Percentiles rank a stretch among this genome's conserved stretches.
phyloP scores from a whole-genome alignment of 768 basidiomycete species.

The Collybiopsis confluens region DNA sequence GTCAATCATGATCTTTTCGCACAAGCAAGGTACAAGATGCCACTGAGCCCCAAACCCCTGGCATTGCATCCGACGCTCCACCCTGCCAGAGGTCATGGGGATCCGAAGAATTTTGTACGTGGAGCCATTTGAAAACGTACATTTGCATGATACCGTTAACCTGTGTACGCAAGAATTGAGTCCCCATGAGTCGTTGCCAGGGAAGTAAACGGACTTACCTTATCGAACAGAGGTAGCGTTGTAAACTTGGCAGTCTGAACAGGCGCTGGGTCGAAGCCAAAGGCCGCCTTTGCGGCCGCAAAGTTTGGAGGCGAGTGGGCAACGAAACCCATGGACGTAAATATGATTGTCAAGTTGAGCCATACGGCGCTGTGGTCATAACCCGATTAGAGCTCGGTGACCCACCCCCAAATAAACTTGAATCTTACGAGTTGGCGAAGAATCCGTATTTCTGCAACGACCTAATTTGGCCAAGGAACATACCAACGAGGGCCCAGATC shows the following conservation, averaged over 20 bases:
- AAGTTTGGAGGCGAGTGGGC: slow-evolving; percentile 55
- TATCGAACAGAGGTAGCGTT: slow-evolving; percentile 30
- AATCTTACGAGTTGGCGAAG: slow-evolving; percentile 38
- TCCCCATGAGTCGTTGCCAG: too few species aligned
- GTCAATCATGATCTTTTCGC: background rate
- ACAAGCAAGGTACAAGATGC: too few species aligned
- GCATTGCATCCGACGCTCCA: too few species aligned
- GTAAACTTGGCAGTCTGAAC: slow-evolving; percentile 36
- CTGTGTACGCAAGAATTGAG: slow-evolving; percentile 30
- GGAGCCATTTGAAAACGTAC: too few species aligned
- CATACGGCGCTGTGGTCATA: slow-evolving; percentile 23
- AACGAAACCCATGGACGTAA: slow-evolving; percentile 58
- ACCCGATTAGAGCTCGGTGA: slow-evolving; percentile 19
- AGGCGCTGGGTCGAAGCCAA: slow-evolving; percentile 26
- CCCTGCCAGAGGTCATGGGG: background rate
- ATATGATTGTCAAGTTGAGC: slow-evolving; percentile 52
- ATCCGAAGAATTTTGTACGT: slow-evolving; percentile 18
- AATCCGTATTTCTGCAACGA: slow-evolving; percentile 48
- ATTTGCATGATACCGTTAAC: slow-evolving; percentile 66
- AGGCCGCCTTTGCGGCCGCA: slow-evolving; percentile 31
- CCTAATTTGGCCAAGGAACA: slow-evolving; percentile 55
- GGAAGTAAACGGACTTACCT: slow-evolving; percentile 21
- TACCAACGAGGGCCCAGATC: slow-evolving; percentile 54
- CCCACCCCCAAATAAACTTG: too few species aligned
- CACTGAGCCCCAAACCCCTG: too few species aligned